Evolutionary conservation across 1,284 basidiomycete species (phyloP).

Genomic region (Trichosporon ovoides): DNA sequence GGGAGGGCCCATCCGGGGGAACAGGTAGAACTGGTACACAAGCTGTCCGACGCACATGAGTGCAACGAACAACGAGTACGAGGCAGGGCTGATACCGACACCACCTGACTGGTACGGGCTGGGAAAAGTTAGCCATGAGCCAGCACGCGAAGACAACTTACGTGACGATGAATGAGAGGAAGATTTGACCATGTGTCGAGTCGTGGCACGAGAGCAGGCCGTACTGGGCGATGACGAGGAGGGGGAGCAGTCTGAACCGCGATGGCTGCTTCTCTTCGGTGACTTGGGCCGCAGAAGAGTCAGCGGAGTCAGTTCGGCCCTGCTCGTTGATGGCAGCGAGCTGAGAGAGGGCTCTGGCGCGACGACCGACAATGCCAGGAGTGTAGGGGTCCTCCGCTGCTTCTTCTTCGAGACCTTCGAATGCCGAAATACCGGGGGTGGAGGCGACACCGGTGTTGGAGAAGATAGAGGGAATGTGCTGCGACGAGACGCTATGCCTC

Average conservation of each 20-base stretch:
- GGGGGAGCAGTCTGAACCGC: slow-evolving; percentile 39
- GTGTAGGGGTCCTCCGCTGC: slow-evolving; percentile 25
- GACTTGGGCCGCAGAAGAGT: slow-evolving; percentile 9
- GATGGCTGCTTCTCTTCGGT: slow-evolving; percentile 28
- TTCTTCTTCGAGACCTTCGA: slow-evolving; percentile 17
- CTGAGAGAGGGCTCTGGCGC: slow-evolving; percentile 12
- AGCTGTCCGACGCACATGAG: slow-evolving; percentile 50
- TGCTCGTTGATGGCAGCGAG: slow-evolving; percentile 44
- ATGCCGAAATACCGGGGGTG: slow-evolving; percentile 29
- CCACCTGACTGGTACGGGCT: slow-evolving; percentile 47
- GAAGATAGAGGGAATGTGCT: slow-evolving; percentile 46
- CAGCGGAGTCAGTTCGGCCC: slow-evolving; percentile 4
- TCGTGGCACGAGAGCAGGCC: slow-evolving; percentile 48
- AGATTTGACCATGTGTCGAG: slow-evolving; percentile 48
- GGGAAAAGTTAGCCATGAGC: not conserved
- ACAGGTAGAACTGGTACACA: slow-evolving; percentile 50
- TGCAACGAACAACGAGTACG: slow-evolving; percentile 49
- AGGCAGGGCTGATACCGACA: slow-evolving; percentile 47
- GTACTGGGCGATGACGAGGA: slow-evolving; percentile 47
- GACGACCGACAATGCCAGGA: slow-evolving; percentile 19
- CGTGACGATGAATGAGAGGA: slow-evolving; percentile 49
- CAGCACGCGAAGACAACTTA: slow-evolving; percentile 19
- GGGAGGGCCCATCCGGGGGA: slow-evolving; percentile 48
- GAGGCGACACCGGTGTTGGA: slow-evolving; percentile 44
- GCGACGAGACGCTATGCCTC: slow-evolving; percentile 42